phyloP scores from a whole-genome alignment of 2,329 filamentous ascomycete species.

The Acrocalymma vagum region DNA sequence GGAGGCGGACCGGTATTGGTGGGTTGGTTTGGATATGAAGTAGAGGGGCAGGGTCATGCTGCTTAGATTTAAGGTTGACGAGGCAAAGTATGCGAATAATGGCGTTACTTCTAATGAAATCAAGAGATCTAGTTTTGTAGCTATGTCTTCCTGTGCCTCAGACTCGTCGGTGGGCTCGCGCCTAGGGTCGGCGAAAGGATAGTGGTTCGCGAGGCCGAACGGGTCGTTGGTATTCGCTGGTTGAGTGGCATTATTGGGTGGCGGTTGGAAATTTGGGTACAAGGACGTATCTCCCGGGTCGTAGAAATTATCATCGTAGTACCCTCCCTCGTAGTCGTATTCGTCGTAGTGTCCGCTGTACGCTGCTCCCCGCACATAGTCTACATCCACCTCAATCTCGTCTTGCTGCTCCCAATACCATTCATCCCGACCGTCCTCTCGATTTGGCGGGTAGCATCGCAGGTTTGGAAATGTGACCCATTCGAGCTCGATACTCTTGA shows the following conservation, averaged over 20 bases:
- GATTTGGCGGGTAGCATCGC: constrained; percentile 38
- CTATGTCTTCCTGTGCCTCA: constrained; percentile 28
- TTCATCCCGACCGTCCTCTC: constrained; percentile 27
- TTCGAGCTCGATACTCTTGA: constrained; percentile 42
- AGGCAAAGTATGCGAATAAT: constrained; percentile 41
- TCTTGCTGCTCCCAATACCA: constrained; percentile 36
- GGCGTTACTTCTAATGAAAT: constrained; percentile 42
- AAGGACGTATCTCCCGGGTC: constrained; percentile 30
- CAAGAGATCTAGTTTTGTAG: constrained; percentile 40
- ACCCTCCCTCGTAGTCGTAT: constrained; percentile 41
- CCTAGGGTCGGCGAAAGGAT: constrained; percentile 38
- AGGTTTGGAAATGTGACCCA: constrained; percentile 47
- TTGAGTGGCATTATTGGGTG: constrained; percentile 5
- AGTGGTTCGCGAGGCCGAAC: constrained; percentile 39
- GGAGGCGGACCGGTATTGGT: constrained; percentile 26
- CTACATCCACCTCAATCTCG: constrained; percentile 29
- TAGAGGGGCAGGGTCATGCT: constrained; percentile 42
- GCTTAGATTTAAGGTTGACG: constrained; percentile 31
- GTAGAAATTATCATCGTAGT: constrained; percentile 48
- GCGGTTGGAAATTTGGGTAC: constrained; percentile 35
- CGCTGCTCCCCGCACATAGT: constrained; percentile 34
- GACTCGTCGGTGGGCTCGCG: constrained; percentile 18
- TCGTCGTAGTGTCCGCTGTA: constrained; percentile 40
- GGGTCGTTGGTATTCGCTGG: constrained; percentile 28
- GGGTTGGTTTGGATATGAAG: constrained; percentile 38